Percentiles rank a stretch among this genome's conserved stretches.
phyloP scores from a whole-genome alignment of 2,329 filamentous ascomycete species.

The Westerdykella sp. region DNA sequence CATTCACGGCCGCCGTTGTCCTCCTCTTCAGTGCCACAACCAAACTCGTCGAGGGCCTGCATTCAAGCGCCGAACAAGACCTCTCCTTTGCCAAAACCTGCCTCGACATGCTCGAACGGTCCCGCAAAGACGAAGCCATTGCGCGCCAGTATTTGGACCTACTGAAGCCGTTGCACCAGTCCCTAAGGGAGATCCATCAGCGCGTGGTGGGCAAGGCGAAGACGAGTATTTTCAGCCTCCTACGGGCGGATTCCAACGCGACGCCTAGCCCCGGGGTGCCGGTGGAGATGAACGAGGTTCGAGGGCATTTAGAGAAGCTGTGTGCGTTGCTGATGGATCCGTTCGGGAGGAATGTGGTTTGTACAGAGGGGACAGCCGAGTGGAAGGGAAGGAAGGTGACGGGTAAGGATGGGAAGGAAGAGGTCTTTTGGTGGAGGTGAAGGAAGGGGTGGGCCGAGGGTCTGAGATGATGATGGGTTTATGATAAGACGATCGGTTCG shows the following conservation, averaged over 20 bases:
- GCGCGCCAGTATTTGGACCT: constrained; percentile 28
- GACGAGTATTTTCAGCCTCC: constrained; percentile 30
- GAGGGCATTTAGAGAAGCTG: constrained; percentile 32
- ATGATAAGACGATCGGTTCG: too few species aligned
- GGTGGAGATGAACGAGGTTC: constrained; percentile 29
- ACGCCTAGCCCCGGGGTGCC: constrained; percentile 23
- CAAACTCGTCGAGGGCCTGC: constrained; percentile 28
- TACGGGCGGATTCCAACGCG: constrained; percentile 16
- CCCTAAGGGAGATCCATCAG: constrained; percentile 27
- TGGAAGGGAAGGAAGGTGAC: constrained; percentile 53
- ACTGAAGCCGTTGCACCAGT: constrained; percentile 32
- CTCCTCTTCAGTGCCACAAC: constrained; percentile 31
- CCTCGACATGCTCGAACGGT: constrained; percentile 32
- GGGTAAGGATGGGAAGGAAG: constrained; percentile 23
- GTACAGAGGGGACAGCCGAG: constrained; percentile 64
- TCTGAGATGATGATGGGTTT: not conserved
- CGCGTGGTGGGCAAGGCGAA: constrained; percentile 27
- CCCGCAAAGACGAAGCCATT: constrained; percentile 27
- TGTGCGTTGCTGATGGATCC: constrained; percentile 30
- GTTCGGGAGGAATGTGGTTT: constrained; percentile 51
- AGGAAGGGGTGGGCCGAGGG: constrained; percentile 1
- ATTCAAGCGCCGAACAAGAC: constrained; percentile 27
- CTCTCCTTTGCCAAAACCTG: constrained; percentile 30
- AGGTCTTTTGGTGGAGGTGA: constrained; percentile 13
- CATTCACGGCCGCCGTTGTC: constrained; percentile 31